Evolutionary conservation across 2,329 filamentous ascomycete species (phyloP), one percentile per base, ranked within the genome.

Genomic region (Pseudopyricularia javanii): DNA sequence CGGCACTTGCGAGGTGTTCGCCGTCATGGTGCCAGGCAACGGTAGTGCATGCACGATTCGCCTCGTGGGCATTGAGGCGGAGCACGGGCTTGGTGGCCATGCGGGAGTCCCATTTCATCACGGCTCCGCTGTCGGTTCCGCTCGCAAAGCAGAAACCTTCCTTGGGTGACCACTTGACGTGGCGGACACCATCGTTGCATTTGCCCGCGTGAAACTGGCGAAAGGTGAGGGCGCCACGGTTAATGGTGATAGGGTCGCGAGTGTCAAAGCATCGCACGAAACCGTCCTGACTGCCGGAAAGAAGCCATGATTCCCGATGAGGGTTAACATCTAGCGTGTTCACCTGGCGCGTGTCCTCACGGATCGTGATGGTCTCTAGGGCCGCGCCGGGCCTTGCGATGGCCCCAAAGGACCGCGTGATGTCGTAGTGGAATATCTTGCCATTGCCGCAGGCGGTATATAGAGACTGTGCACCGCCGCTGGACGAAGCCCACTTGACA

Each of bases 21-120:
- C 82, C 83, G 60, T 86, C 82, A 0, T 80, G 78, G 58, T 86
- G 83, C 83, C 83, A 86, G 3, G 79, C 74, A 45, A 85, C 78
- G 0, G 79, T 73, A 2, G 76, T 71, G 59, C 79, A 80, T 0
- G 76, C 70, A 56, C 76, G 80, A 28, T 52, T 52, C 5, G 37
- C 50, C 54, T 45, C 77, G 59, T 85, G 81, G 0, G 78, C 81
- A 30, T 78, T 77, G 59, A 85, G 78, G 57, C 77, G 74, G 49
- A 84, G 61, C 12, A 82, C 59, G 1, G 80, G 80, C 9, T 72
- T 70, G 15, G 63, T 66, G 6, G 73, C 59, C 59, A 79, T 79
- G 7, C 80, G 72, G 4, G 82, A 72, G 62, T 85, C 81, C 79
- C 81, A 85, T 59, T 83, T 83, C 57, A 82, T 65, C 12, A 85